Evolutionary conservation across 1,139 yeast genomes (phyloP), one percentile per base, ranked within the genome.

Genomic region (Taphrina sp.): DNA sequence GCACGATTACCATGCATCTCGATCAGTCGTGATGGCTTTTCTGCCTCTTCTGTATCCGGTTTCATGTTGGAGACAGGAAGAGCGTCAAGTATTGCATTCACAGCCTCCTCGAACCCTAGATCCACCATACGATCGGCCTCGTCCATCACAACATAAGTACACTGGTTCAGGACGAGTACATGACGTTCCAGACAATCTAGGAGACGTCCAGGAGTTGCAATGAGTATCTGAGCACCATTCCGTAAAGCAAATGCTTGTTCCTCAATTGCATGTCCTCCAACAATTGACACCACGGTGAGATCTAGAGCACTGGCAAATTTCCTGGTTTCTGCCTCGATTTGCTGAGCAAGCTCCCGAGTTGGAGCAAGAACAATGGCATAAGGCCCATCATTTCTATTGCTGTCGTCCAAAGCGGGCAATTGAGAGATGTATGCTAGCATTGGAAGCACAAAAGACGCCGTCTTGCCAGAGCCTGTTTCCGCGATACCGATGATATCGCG

Each of bases 71-170:
- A 54, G 1, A 61, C 66, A 1, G 76, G 87, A 33, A 82, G 69
- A 22, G 71, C 69, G 5, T 72, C 72, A 57, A 86, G 69, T 17
- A 92, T 79, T 26, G 75, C 73, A 34, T 76, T 78, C 44, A 92
- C 77, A 62, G 88, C 88, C 47, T 80, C 85, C 65, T 89, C 96
- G 68, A 92, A 90, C 1, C 97, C 97, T 79, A 90, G 76, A 67
- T 90, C 96, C 42, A 92, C 83, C 96, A 90, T 90, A 64, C 89
- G 75, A 68, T 90, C 97, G 1, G 96, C 96, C 69, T 90, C 97
- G 71, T 90, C 97, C 74, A 89, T 76, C 1, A 87, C 82, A 16
- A 90, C 72, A 62, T 81, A 85, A 60, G 77, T 76, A 61, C 95
- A 81, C 60, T 80, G 80, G 45, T 72, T 73, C 37, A 90, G 70